Evolutionary conservation across 306 rosid genomes (phyloP).

Genomic region (Castanopsis chinensis): DNA sequence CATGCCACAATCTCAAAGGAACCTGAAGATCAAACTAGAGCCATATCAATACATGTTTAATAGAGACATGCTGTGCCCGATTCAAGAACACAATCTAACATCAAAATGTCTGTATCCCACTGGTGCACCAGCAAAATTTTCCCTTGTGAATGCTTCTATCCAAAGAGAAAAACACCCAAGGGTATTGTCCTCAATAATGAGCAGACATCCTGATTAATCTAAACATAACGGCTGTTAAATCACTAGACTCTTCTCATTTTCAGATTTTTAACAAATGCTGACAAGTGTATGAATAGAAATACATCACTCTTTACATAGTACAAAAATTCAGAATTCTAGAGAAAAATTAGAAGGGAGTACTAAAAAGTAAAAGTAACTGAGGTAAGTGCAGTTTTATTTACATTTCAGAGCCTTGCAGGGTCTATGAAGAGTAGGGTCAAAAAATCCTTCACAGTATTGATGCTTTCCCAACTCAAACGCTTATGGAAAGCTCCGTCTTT

Average conservation of each 20-base stretch:
- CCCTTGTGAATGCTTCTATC: neutral
- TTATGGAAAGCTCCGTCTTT: slow-evolving; percentile 97
- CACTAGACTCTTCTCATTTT: neutral
- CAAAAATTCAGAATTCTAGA: neutral
- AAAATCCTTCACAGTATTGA: slow-evolving; percentile 77
- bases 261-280: neutral
- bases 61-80: neutral
- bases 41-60: neutral
- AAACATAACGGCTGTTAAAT: neutral
- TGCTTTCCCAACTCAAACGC: slow-evolving; percentile 70
- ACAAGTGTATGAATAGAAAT: neutral
- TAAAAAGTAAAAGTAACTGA: neutral
- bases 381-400: slow-evolving; percentile 32
- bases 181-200: neutral
- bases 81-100: neutral
- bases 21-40: neutral
- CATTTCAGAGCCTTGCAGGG: slow-evolving; percentile 77
- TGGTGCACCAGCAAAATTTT: neutral
- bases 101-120: neutral
- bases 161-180: neutral
- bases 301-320: neutral
- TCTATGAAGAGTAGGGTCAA: slow-evolving; percentile 71
- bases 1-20: neutral
- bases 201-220: neutral
- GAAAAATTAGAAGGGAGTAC: neutral